These are phyloP conservation scores for Teunomyces kruisii DNA, from an alignment of 805 yeast genomes.

Conservation along the genomic window DNA sequence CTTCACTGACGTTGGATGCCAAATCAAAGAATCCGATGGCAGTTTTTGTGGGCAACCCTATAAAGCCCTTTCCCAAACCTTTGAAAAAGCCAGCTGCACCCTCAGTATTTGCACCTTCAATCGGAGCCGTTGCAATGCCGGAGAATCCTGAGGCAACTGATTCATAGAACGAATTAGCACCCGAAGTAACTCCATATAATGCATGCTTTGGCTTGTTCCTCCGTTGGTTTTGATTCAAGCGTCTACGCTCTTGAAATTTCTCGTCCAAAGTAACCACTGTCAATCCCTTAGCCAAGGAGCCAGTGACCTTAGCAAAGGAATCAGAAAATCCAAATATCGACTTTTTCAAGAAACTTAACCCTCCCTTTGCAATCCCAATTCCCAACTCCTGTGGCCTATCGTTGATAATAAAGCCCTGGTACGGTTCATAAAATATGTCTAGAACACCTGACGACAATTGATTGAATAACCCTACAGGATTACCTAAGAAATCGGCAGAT, in stretches of 20 bases:
- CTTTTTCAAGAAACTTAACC: conserved; percentile 88
- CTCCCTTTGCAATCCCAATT: conserved; percentile 93
- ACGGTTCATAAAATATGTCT: conserved; percentile 97
- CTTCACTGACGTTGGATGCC: conserved; percentile 91
- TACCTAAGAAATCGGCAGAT: conserved; percentile 93
- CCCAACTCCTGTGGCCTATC: conserved; percentile 97
- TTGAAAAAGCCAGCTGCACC: conserved; percentile 92
- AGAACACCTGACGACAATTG: conserved; percentile 91
- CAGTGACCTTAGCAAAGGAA: conserved; percentile 88
- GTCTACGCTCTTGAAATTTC: conserved; percentile 77
- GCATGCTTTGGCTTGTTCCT: conserved; percentile 85
- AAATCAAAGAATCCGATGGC: conserved; percentile 93
- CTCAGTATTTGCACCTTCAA: conserved; percentile 82
- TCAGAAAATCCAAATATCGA: conserved; percentile 94
- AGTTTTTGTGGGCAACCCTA: conserved; percentile 95
- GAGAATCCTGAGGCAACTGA: conserved; percentile 84
- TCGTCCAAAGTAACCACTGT: conserved; percentile 87
- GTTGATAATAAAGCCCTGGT: conserved; percentile 89
- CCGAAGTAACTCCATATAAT: conserved; percentile 75
- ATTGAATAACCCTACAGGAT: conserved; percentile 95
- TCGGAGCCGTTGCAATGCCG: conserved; percentile 89
- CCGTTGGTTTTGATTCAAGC: conserved; percentile 68
- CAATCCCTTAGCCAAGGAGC: conserved; percentile 91
- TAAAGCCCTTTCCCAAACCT: conserved; percentile 92
- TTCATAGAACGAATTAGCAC: conserved; percentile 86